Evolutionary conservation across 2,329 filamentous ascomycete species (phyloP).

Genomic region (Microsporum audouinii): DNA sequence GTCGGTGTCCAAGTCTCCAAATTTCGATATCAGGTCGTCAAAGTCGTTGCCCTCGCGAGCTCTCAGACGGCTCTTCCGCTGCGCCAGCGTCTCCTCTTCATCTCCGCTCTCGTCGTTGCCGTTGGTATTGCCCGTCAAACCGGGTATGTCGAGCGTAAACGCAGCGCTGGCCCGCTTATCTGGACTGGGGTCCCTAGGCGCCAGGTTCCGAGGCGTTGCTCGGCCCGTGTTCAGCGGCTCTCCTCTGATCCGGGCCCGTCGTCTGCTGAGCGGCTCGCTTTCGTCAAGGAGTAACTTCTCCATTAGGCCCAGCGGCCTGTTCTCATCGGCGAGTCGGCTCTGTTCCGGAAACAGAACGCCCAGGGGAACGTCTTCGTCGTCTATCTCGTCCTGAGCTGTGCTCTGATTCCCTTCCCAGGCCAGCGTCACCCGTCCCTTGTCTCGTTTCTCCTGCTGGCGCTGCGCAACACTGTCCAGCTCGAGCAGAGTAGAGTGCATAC

Average conservation of each 20-base stretch:
- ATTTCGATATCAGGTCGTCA: slow-evolving; percentile 32
- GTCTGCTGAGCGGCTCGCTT: slow-evolving; percentile 72
- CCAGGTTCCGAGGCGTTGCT: background rate
- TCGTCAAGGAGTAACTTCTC: slow-evolving; percentile 76
- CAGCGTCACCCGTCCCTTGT: slow-evolving; percentile 65
- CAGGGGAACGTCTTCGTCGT: slow-evolving; percentile 78
- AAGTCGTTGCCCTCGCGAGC: slow-evolving; percentile 29
- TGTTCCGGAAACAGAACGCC: slow-evolving; percentile 60
- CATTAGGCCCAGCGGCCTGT: slow-evolving; percentile 37
- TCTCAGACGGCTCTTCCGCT: slow-evolving; percentile 33
- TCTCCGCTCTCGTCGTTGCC: slow-evolving; percentile 20
- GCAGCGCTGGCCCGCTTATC: slow-evolving; percentile 26
- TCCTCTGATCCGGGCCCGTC: slow-evolving; percentile 63
- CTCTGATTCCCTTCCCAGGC: slow-evolving; percentile 64
- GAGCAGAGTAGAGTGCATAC: slow-evolving; percentile 82
- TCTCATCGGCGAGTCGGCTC: slow-evolving; percentile 21
- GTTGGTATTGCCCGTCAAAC: slow-evolving; percentile 10
- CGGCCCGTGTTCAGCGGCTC: slow-evolving; percentile 30
- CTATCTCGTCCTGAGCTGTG: slow-evolving; percentile 33
- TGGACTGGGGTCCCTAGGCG: slow-evolving; percentile 12
- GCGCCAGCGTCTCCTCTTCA: slow-evolving; percentile 34
- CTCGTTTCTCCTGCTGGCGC: slow-evolving; percentile 63
- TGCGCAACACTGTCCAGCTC: slow-evolving; percentile 85
- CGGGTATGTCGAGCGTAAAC: slow-evolving; percentile 22
- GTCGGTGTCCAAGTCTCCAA: slow-evolving; percentile 19